Conservation (phyloP, 129 eudicot genomes). For the Apium graveolens region DNA sequence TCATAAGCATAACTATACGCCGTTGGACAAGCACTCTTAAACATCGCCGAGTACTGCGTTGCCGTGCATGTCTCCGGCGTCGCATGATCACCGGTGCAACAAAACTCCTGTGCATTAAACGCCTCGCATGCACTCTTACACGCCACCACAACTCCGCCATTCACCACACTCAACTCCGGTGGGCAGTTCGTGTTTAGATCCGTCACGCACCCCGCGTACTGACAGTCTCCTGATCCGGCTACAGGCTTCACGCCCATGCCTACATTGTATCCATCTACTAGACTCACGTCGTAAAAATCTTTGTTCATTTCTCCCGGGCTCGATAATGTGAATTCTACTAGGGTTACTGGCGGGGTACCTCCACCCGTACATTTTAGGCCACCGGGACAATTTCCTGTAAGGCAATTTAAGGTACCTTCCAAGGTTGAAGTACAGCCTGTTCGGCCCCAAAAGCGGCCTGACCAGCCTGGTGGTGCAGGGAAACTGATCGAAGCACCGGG, state of each 20-base stretch:
- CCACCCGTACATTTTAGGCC: slow-evolving; percentile 52
- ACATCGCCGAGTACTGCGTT: slow-evolving; percentile 50
- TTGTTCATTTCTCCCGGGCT: slow-evolving; percentile 20
- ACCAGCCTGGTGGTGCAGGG: slow-evolving; percentile 60
- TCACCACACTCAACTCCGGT: slow-evolving; percentile 39
- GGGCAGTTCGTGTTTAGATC: slow-evolving; percentile 57
- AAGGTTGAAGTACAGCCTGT: slow-evolving; percentile 62
- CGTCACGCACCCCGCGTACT: slow-evolving; percentile 62
- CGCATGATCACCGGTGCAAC: slow-evolving; percentile 69
- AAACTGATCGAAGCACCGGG: slow-evolving; percentile 59
- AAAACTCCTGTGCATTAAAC: slow-evolving; percentile 49
- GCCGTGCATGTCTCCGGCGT: slow-evolving; percentile 59
- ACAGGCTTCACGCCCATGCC: slow-evolving; percentile 54
- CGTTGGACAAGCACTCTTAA: slow-evolving; percentile 63
- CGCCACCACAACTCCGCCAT: slow-evolving; percentile 54
- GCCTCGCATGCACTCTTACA: slow-evolving; percentile 76
- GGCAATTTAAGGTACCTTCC: slow-evolving; percentile 43
- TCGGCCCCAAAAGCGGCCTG: slow-evolving; percentile 85
- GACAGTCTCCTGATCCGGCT: slow-evolving; percentile 65
- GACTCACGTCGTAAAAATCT: slow-evolving; percentile 74
- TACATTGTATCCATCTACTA: slow-evolving; percentile 76
- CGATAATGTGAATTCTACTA: slow-evolving; percentile 60
- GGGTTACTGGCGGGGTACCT: slow-evolving; percentile 62
- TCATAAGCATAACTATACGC: slow-evolving; percentile 87
- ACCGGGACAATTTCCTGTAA: slow-evolving; percentile 60